Conservation (phyloP, 2,329 filamentous ascomycete genomes). For the Fusarium armeniacum region DNA sequence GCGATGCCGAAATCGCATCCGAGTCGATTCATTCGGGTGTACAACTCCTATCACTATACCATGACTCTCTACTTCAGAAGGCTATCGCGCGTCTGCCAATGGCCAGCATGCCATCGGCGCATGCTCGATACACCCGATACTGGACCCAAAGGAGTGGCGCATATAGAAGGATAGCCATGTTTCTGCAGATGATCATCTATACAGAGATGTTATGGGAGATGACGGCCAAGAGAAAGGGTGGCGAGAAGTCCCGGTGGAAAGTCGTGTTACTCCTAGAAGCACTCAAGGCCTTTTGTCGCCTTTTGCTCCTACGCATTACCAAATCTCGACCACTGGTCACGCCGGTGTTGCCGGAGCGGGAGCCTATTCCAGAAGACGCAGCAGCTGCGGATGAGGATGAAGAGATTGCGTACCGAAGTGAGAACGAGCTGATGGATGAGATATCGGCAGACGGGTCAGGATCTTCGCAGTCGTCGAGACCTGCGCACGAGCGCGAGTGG, state of each 20-base stretch:
- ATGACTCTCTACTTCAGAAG: conserved; percentile 85
- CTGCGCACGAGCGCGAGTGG: conserved; percentile 74
- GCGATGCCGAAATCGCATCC: conserved; percentile 94
- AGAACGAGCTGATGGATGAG: conserved; percentile 61
- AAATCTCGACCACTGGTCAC: conserved; percentile 85
- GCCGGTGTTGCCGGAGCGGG: conserved; percentile 87
- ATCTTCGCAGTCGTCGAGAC: conserved; percentile 45
- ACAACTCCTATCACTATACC: conserved; percentile 91
- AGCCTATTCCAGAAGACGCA: conserved; percentile 75
- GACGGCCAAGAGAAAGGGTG: conserved; percentile 88
- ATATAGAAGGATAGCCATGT: conserved; percentile 84
- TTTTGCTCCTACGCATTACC: conserved; percentile 85
- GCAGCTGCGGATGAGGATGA: conserved; percentile 65
- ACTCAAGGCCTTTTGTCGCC: conserved; percentile 85
- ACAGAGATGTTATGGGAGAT: conserved; percentile 98
- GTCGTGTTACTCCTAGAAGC: conserved; percentile 87
- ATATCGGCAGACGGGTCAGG: conserved; percentile 52
- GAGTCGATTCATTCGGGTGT: conserved; percentile 92
- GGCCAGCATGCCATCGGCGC: conserved; percentile 67
- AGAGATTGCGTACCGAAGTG: conserved; percentile 55
- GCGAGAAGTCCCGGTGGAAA: conserved; percentile 84
- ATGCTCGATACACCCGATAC: conserved; percentile 76
- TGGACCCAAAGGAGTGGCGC: conserved; percentile 74
- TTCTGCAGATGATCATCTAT: conserved; percentile 92
- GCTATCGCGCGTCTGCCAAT: conserved; percentile 71